phyloP scores from a whole-genome alignment of 306 rosid genomes.

The Quercus variabilis region DNA sequence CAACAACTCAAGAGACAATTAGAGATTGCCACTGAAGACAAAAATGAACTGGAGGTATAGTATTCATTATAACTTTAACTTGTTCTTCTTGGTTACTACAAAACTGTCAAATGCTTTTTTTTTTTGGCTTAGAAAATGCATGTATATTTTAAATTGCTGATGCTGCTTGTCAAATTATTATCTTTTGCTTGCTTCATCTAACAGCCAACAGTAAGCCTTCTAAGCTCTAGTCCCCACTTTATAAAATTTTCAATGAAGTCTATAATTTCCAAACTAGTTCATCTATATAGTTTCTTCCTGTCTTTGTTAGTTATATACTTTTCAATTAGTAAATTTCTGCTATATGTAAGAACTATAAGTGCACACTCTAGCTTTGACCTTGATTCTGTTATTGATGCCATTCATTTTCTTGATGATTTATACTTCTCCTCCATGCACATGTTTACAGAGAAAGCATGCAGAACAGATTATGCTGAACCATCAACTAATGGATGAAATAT shows the following conservation, averaged over 20 bases:
- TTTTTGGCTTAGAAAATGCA: conserved; percentile 1
- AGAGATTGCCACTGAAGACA: conserved; percentile 59
- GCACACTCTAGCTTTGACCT: neutral
- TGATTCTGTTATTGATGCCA: neutral
- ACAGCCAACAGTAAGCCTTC: neutral
- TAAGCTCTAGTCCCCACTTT: neutral
- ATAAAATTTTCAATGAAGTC: neutral
- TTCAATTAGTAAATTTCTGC: neutral
- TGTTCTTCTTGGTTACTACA: conserved; percentile 8
- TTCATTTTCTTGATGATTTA: neutral
- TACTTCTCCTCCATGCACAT: conserved; percentile 5
- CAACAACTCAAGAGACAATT: conserved; percentile 60
- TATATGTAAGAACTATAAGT: neutral
- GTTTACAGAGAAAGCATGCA: conserved; percentile 56
- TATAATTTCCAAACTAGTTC: neutral
- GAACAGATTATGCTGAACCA: conserved; percentile 45
- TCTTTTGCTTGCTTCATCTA: neutral
- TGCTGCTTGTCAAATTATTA: conserved; percentile 1
- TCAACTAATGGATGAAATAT: conserved; percentile 36
- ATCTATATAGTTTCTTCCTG: neutral
- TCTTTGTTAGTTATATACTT: neutral
- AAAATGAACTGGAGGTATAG: conserved; percentile 73
- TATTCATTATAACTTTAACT: neutral
- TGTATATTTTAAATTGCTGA: neutral
- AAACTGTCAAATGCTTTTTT: neutral